Evolutionary conservation across 2,329 filamentous ascomycete species (phyloP).

Genomic region (Ceratocystiopsis brevicomis): DNA sequence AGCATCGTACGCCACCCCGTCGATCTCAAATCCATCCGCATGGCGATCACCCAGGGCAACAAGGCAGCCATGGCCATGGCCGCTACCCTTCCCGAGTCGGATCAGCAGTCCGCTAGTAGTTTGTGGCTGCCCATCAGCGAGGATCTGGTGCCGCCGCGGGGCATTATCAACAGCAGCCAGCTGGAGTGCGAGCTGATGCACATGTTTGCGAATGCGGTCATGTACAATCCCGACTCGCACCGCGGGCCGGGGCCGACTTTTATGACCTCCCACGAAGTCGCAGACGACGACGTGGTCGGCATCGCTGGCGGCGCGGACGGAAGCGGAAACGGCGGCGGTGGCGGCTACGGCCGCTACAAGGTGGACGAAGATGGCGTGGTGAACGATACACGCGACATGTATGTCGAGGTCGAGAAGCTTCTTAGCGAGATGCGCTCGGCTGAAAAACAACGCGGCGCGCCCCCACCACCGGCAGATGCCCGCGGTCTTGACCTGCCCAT

Average conservation of each 20-base stretch:
- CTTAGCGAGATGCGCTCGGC: conserved; percentile 59
- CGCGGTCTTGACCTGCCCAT: conserved; percentile 5
- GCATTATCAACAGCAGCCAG: conserved; percentile 83
- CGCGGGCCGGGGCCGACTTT: conserved; percentile 49
- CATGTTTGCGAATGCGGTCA: conserved; percentile 95
- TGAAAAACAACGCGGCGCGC: conserved; percentile 35
- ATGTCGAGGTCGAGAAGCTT: conserved; percentile 63
- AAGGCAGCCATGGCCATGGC: conserved; percentile 42
- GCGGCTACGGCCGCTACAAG: conserved; percentile 37
- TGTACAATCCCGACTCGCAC: conserved; percentile 83
- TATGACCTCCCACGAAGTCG: conserved; percentile 21
- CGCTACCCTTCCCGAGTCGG: conserved; percentile 39
- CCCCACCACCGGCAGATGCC: conserved; percentile 14
- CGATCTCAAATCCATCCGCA: conserved; percentile 59
- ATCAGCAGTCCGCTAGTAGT: conserved; percentile 30
- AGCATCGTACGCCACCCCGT: conserved; percentile 56
- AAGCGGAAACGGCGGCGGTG: conserved; percentile 4
- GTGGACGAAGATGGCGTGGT: conserved; percentile 73
- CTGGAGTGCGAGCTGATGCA: conserved; percentile 84
- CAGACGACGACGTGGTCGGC: conserved; percentile 19
- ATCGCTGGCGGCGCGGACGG: neutral
- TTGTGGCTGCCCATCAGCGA: conserved; percentile 51
- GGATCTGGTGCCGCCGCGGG: conserved; percentile 67
- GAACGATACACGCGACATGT: conserved; percentile 77
- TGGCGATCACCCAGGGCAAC: conserved; percentile 55